A percentile compares a stretch with the other conserved stretches of the same genome.
These are phyloP conservation scores for Curvularia verruculosa DNA, from an alignment of 2,329 filamentous ascomycete genomes.

Conservation along the genomic window DNA sequence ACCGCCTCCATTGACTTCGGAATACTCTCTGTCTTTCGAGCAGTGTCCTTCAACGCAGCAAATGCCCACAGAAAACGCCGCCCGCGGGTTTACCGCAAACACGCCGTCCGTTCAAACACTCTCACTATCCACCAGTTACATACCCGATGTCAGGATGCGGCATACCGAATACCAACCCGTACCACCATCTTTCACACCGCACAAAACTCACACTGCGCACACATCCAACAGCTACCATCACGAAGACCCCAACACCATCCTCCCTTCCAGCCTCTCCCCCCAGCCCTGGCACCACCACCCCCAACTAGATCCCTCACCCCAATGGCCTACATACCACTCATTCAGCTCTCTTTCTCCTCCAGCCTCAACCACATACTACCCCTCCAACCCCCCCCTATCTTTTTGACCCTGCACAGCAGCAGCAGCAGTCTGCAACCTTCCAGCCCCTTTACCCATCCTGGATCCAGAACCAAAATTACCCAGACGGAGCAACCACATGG, in stretches of 20 bases:
- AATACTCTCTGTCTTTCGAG: background rate
- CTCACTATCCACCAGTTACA: background rate
- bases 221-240: background rate
- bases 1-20: no score
- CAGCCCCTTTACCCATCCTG: background rate
- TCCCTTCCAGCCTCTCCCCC: background rate
- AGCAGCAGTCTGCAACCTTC: background rate
- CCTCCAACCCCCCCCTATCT: no score
- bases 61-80: no score
- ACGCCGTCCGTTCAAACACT: background rate
- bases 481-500: background rate
- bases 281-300: no score
- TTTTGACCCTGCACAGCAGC: no score
- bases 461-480: background rate
- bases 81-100: background rate
- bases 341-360: no score
- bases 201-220: background rate
- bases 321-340: no score
- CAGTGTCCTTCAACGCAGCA: background rate
- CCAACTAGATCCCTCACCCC: no score
- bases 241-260: background rate
- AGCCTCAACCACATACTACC: no score
- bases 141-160: background rate
- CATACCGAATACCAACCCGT: background rate
- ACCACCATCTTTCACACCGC: background rate